Percentiles rank a stretch among this genome's conserved stretches.
Conservation (phyloP, 1,139 yeast species). For the Groenewaldozyma sp. region DNA sequence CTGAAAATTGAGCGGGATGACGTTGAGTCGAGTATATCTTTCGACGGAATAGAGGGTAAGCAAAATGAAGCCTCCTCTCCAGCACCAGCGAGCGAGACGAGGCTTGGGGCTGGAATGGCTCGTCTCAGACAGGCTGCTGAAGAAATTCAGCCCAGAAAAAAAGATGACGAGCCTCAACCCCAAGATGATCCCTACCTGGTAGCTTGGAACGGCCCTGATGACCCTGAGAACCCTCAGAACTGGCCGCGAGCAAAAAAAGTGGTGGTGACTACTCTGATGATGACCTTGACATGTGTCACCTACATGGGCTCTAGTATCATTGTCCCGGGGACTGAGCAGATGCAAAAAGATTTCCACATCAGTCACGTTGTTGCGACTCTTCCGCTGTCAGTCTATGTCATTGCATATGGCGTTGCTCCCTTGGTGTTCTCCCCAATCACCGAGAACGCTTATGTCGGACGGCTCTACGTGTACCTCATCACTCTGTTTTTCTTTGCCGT, state of each 20-base stretch:
- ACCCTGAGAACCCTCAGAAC: conserved; percentile 51
- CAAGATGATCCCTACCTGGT: conserved; percentile 19
- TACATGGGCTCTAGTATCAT: conserved; percentile 56
- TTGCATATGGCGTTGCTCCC: conserved; percentile 53
- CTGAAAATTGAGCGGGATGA: too few species aligned
- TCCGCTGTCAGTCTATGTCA: conserved; percentile 46
- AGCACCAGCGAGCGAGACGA: neutral
- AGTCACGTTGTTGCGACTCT: conserved; percentile 38
- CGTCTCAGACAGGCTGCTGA: neutral
- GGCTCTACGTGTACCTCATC: conserved; percentile 43
- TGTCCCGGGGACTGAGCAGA: conserved; percentile 43
- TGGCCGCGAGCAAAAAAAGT: conserved; percentile 40
- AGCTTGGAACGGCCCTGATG: conserved; percentile 43
- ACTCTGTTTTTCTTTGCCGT: conserved; percentile 48
- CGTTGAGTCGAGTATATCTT: too few species aligned
- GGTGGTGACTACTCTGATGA: conserved; percentile 34
- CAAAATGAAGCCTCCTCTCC: neutral
- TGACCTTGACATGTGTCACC: conserved; percentile 42
- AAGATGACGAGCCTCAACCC: neutral
- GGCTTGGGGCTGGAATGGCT: neutral
- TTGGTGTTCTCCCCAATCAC: conserved; percentile 46
- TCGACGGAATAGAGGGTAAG: too few species aligned
- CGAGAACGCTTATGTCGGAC: conserved; percentile 44
- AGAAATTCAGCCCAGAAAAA: neutral
- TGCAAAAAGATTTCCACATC: conserved; percentile 38